Evolutionary conservation across 345 rosid genomes (phyloP).

Genomic region (Eucalyptus paniculata): DNA sequence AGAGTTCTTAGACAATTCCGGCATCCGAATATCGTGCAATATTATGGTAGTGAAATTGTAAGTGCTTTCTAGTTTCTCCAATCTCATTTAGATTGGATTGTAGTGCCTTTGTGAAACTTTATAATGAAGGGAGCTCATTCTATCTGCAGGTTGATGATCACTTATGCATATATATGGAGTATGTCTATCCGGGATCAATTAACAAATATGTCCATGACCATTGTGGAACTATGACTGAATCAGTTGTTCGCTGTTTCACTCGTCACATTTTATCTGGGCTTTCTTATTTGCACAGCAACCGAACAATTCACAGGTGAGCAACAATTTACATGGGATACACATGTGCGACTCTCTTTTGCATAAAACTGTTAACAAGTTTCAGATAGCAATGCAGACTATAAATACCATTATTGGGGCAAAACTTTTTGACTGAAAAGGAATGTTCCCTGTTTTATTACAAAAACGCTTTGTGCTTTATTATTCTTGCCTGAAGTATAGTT

Average conservation of each 20-base stretch:
- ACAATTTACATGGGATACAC: background rate
- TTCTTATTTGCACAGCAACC: slow-evolving; percentile 44
- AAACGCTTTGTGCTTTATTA: background rate
- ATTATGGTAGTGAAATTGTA: slow-evolving; percentile 63
- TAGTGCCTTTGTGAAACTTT: background rate
- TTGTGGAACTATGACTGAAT: slow-evolving; percentile 42
- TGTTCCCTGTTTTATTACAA: background rate
- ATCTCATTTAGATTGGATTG: background rate
- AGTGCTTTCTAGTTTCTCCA: background rate
- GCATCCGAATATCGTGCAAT: slow-evolving; percentile 69
- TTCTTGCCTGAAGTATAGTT: background rate
- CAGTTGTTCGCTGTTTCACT: slow-evolving; percentile 63
- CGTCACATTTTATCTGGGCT: slow-evolving; percentile 62
- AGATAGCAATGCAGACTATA: background rate
- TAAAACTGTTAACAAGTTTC: background rate
- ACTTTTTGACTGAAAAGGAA: background rate
- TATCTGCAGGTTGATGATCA: slow-evolving; percentile 44
- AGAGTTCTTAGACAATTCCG: slow-evolving; percentile 25
- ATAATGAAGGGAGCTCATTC: background rate
- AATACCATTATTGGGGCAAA: background rate
- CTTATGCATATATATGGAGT: slow-evolving; percentile 56
- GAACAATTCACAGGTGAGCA: slow-evolving; percentile 55
- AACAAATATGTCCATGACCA: slow-evolving; percentile 43
- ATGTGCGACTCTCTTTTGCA: background rate
- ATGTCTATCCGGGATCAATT: slow-evolving; percentile 58